phyloP scores from a whole-genome alignment of 2,329 filamentous ascomycete species.

The Fusarium albidum region DNA sequence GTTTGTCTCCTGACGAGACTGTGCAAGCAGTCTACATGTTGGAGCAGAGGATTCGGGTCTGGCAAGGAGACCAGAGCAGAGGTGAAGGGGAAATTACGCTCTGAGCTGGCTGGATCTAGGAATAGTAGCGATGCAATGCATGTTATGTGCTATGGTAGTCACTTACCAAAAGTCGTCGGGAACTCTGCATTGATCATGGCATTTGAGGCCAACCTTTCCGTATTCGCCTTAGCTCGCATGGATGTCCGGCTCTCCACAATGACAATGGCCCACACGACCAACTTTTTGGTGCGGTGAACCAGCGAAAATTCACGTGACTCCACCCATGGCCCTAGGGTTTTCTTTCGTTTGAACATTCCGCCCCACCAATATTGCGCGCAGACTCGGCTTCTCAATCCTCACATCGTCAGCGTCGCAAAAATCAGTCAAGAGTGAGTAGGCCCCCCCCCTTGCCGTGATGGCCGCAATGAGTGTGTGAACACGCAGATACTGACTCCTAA shows the following conservation, averaged over 20 bases:
- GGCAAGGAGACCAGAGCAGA: slow-evolving; percentile 40
- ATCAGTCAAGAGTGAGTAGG: slow-evolving; percentile 66
- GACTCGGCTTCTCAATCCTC: slow-evolving; percentile 48
- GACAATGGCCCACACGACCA: background rate
- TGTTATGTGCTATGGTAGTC: background rate
- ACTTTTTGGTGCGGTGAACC: slow-evolving; percentile 7
- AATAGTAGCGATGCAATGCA: background rate
- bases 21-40: slow-evolving; percentile 50
- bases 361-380: slow-evolving; percentile 56
- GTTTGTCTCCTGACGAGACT: slow-evolving; percentile 45
- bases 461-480: slow-evolving; percentile 12
- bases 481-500: slow-evolving; percentile 34
- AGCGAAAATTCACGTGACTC: slow-evolving; percentile 41
- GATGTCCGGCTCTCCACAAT: background rate
- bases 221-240: slow-evolving; percentile 5
- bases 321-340: slow-evolving; percentile 49
- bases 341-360: slow-evolving; percentile 41
- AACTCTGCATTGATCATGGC: background rate
- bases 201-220: slow-evolving; percentile 2
- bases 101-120: background rate
- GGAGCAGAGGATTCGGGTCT: slow-evolving; percentile 46
- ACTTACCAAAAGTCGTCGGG: background rate
- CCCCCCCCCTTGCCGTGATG: slow-evolving; percentile 16
- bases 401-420: slow-evolving; percentile 59
- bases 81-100: background rate